Percentiles rank a stretch among this genome's conserved stretches.
Conservation (phyloP, 2,329 filamentous ascomycete genomes). For the Arachnomyces sp. region DNA sequence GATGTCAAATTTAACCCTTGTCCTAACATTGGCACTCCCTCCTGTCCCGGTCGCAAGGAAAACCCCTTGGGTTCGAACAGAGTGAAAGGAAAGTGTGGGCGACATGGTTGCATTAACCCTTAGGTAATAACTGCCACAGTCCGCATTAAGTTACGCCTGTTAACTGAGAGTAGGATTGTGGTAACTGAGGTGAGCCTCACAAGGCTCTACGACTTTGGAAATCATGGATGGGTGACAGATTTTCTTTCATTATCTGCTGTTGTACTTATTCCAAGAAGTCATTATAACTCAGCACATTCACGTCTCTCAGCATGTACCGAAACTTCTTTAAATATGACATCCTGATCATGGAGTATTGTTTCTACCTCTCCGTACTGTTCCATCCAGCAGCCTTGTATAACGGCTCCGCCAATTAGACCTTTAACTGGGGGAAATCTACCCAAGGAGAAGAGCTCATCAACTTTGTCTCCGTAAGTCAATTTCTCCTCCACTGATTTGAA, state of each 20-base stretch:
- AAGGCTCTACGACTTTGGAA: constrained; percentile 1
- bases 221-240: constrained; percentile 2
- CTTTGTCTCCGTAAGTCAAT: constrained; percentile 6
- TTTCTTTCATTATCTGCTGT: constrained; percentile 3
- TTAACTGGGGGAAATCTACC: constrained; percentile 3
- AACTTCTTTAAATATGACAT: constrained; percentile 5
- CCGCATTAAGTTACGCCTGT: constrained; percentile 1
- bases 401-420: constrained; percentile 2
- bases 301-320: constrained; percentile 4
- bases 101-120: constrained; percentile 5
- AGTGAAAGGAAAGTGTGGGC: constrained; percentile 4
- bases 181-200: background rate
- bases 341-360: constrained; percentile 6
- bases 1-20: constrained; percentile 4
- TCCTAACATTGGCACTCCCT: constrained; percentile 1
- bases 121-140: constrained; percentile 4
- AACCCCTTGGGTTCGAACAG: constrained; percentile 3
- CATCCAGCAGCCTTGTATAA: constrained; percentile 8
- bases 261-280: constrained; percentile 4
- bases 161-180: constrained; percentile 1
- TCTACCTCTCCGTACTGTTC: constrained; percentile 7
- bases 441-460: constrained; percentile 7
- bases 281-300: constrained; percentile 3
- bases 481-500: constrained; percentile 5
- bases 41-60: constrained; percentile 1